Evolutionary conservation across 768 basidiomycete species (phyloP).

Genomic region (Mycena galopus): DNA sequence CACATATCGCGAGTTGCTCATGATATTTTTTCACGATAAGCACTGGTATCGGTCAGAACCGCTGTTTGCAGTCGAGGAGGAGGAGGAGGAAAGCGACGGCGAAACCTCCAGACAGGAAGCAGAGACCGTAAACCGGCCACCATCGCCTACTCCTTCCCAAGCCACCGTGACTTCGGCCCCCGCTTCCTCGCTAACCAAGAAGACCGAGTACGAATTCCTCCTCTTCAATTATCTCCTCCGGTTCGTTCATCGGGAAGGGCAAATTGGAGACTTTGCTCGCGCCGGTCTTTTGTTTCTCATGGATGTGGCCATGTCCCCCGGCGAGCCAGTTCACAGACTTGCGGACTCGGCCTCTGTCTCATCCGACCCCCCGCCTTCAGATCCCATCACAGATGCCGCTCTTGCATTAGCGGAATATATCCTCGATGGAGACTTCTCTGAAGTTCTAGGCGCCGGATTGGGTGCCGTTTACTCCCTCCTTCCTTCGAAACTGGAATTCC

Average conservation of each 20-base stretch:
- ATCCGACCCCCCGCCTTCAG: conserved; percentile 50
- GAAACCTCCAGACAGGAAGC: conserved; percentile 40
- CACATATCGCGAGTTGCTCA: conserved; percentile 88
- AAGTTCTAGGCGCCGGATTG: conserved; percentile 93
- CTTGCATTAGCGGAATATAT: conserved; percentile 93
- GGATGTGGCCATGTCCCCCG: conserved; percentile 95
- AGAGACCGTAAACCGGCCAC: conserved; percentile 40
- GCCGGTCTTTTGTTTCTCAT: conserved; percentile 94
- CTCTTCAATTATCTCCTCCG: conserved; percentile 96
- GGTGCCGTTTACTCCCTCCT: conserved; percentile 94
- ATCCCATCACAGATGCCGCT: conserved; percentile 88
- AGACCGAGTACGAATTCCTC: conserved; percentile 94
- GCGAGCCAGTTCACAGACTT: conserved; percentile 60
- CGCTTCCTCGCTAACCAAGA: conserved; percentile 61
- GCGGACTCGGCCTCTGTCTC: conserved; percentile 48
- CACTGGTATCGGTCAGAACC: conserved; percentile 87
- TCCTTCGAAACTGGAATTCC: conserved; percentile 87
- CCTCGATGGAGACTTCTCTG: conserved; percentile 97
- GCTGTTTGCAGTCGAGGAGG: conserved; percentile 79
- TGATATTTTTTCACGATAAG: conserved; percentile 98
- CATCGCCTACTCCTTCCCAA: conserved; percentile 76
- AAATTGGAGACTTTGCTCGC: conserved; percentile 93
- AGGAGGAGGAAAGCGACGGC: conserved; percentile 73
- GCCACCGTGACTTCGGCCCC: conserved; percentile 66
- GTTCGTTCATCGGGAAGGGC: conserved; percentile 94